A percentile compares a stretch with the other conserved stretches of the same genome.
Conservation (phyloP, 1,284 basidiomycete species). For the Microbotryum lychnidis-dioicae region DNA sequence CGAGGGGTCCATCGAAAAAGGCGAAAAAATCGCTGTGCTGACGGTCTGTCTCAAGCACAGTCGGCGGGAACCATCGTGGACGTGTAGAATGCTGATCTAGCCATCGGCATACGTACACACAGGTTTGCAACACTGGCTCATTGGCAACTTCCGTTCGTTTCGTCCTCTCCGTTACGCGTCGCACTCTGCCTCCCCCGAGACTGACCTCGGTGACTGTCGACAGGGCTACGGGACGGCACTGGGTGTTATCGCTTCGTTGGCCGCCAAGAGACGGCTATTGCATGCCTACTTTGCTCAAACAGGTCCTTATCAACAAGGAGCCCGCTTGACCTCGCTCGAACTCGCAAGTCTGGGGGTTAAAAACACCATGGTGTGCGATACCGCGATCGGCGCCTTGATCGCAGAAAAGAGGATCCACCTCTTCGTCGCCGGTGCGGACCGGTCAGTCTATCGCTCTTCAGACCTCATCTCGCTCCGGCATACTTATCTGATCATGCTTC, state of each 20-base stretch:
- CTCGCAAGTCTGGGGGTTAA: slow-evolving; percentile 71
- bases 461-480: no score
- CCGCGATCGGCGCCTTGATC: slow-evolving; percentile 86
- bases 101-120: background rate
- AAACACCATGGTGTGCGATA: slow-evolving; percentile 88
- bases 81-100: no score
- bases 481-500: background rate
- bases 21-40: slow-evolving; percentile 60
- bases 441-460: slow-evolving; percentile 7
- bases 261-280: slow-evolving; percentile 63
- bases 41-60: slow-evolving; percentile 43
- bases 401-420: slow-evolving; percentile 70
- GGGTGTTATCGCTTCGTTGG: slow-evolving; percentile 81
- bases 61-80: background rate
- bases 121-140: slow-evolving; percentile 88
- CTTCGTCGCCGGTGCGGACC: slow-evolving; percentile 54
- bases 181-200: background rate
- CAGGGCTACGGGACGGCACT: slow-evolving; percentile 89
- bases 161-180: background rate
- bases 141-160: slow-evolving; percentile 73
- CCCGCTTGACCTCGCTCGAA: slow-evolving; percentile 70
- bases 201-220: slow-evolving; percentile 6
- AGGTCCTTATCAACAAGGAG: slow-evolving; percentile 85
- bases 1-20: slow-evolving; percentile 38
- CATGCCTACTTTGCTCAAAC: slow-evolving; percentile 83